Evolutionary conservation across 805 yeast genomes (phyloP).

Genomic region (Kodamaea kakaduensis): DNA sequence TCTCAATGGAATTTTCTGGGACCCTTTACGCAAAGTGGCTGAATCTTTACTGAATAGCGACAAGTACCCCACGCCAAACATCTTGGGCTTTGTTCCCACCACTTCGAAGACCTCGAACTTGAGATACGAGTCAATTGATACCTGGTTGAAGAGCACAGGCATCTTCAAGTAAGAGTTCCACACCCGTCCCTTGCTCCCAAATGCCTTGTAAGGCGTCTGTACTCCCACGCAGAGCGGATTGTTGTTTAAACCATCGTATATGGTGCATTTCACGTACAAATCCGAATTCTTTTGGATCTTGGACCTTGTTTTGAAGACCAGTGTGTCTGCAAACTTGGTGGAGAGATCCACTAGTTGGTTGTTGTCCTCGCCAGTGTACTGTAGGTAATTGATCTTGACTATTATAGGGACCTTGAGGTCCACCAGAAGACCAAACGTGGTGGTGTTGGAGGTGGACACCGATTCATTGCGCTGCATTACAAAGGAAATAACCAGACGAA

Average conservation of each 20-base stretch:
- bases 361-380: constrained; percentile 13
- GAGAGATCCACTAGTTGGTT: constrained; percentile 22
- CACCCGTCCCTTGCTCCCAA: constrained; percentile 35
- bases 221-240: constrained; percentile 26
- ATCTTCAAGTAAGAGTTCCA: constrained; percentile 75
- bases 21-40: constrained; percentile 65
- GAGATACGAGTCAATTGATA: constrained; percentile 60
- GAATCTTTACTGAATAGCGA: constrained; percentile 51
- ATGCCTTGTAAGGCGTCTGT: constrained; percentile 34
- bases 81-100: constrained; percentile 45
- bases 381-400: constrained; percentile 31
- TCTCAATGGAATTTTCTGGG: constrained; percentile 46
- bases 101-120: constrained; percentile 67
- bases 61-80: constrained; percentile 61
- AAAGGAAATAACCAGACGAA: no score
- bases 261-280: constrained; percentile 27
- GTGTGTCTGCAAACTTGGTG: constrained; percentile 33
- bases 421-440: constrained; percentile 38
- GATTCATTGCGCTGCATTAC: constrained; percentile 7
- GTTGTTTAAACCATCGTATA: constrained; percentile 30
- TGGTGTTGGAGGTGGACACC: constrained; percentile 19
- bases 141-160: constrained; percentile 67
- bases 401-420: constrained; percentile 31
- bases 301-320: constrained; percentile 31
- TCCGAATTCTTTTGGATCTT: constrained; percentile 32